These are phyloP conservation scores for Alternaria ventricosa DNA, from an alignment of 2,329 filamentous ascomycete species.

Conservation along the genomic window DNA sequence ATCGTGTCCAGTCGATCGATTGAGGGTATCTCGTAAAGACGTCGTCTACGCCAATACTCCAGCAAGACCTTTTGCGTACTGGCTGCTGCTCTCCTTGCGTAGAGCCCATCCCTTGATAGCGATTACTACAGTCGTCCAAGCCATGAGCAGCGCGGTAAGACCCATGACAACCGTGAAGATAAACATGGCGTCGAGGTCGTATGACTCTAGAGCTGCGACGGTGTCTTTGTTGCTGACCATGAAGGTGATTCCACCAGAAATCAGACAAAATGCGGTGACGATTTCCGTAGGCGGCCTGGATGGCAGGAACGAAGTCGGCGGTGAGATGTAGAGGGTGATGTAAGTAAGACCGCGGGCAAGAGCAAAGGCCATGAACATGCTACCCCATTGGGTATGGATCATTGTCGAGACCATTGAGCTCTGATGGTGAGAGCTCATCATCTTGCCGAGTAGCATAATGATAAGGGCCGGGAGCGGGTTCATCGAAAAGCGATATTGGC, in stretches of 20 bases:
- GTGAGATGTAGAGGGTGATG: slow-evolving; percentile 76
- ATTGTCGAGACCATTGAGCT: slow-evolving; percentile 82
- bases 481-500: slow-evolving; percentile 74
- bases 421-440: slow-evolving; percentile 96
- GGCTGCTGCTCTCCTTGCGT: slow-evolving; percentile 43
- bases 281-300: slow-evolving; percentile 89
- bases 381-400: slow-evolving; percentile 94
- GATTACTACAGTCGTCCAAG: slow-evolving; percentile 78
- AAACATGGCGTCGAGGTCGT: slow-evolving; percentile 88
- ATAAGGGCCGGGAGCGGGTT: slow-evolving; percentile 89
- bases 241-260: slow-evolving; percentile 87
- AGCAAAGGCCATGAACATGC: slow-evolving; percentile 79
- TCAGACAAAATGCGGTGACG: slow-evolving; percentile 84
- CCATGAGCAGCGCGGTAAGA: slow-evolving; percentile 81
- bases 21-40: not conserved
- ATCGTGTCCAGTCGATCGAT: not conserved
- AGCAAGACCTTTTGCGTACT: slow-evolving; percentile 30
- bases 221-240: slow-evolving; percentile 87
- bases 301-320: slow-evolving; percentile 79
- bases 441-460: slow-evolving; percentile 84
- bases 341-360: slow-evolving; percentile 82
- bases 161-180: slow-evolving; percentile 89
- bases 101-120: slow-evolving; percentile 87
- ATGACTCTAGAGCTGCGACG: slow-evolving; percentile 75
- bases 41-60: slow-evolving; percentile 35